phyloP scores from a whole-genome alignment of 768 basidiomycete genomes.

The Boletus speciosus region DNA sequence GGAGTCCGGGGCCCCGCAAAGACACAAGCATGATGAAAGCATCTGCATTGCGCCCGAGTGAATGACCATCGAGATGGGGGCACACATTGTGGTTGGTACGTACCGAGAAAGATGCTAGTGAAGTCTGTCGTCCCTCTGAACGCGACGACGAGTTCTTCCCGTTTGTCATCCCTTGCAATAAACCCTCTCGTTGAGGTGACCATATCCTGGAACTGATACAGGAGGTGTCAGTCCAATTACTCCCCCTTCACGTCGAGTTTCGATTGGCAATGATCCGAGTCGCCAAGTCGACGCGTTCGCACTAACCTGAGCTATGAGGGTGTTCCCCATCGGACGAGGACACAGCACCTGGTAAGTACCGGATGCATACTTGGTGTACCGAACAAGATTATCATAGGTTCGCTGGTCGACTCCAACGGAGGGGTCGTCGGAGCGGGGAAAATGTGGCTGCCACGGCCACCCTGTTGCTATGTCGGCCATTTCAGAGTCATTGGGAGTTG shows the following conservation, averaged over 20 bases:
- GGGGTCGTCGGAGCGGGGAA: slow-evolving; percentile 24
- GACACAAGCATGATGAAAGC: slow-evolving; percentile 17
- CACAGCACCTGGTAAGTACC: slow-evolving; percentile 46
- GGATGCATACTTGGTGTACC: slow-evolving; percentile 49
- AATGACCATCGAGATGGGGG: background rate
- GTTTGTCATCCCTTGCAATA: slow-evolving; percentile 41
- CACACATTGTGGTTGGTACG: background rate
- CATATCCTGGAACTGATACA: slow-evolving; percentile 34
- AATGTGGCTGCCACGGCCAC: slow-evolving; percentile 24
- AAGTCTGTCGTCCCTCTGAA: slow-evolving; percentile 38
- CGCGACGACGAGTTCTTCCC: slow-evolving; percentile 40
- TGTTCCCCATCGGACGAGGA: slow-evolving; percentile 46
- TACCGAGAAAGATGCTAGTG: slow-evolving; percentile 18
- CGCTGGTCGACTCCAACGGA: slow-evolving; percentile 31
- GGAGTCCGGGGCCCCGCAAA: slow-evolving; percentile 26
- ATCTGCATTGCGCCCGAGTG: slow-evolving; percentile 11
- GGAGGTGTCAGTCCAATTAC: background rate
- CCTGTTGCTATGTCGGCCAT: background rate
- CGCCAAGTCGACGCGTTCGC: background rate
- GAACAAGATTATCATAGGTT: slow-evolving; percentile 42
- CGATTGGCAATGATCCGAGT: background rate
- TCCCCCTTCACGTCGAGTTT: background rate
- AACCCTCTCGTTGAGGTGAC: slow-evolving; percentile 43
- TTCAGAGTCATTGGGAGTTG: background rate
- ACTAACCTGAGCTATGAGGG: slow-evolving; percentile 40